Evolutionary conservation across 1,284 basidiomycete species (phyloP).

Genomic region (Melampsora americana): DNA sequence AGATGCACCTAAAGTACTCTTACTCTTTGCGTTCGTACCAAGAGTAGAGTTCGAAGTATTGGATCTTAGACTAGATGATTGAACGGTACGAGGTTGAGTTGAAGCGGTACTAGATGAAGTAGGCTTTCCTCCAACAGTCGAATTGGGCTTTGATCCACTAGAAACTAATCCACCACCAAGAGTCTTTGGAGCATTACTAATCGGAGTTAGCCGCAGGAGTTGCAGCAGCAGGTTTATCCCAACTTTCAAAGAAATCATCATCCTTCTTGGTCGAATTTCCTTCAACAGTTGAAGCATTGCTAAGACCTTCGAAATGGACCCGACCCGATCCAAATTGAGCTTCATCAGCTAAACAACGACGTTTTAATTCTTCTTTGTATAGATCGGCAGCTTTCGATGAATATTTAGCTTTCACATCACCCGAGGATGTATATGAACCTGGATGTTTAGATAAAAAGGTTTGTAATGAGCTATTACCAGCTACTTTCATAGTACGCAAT

Average conservation of each 20-base stretch:
- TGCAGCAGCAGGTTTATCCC: conserved; percentile 71
- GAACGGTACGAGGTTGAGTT: conserved; percentile 63
- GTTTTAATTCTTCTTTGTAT: conserved; percentile 88
- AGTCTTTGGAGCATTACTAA: conserved; percentile 62
- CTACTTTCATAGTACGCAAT: conserved; percentile 92
- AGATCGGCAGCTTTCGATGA: conserved; percentile 74
- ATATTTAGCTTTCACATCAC: conserved; percentile 86
- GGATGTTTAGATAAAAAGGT: conserved; percentile 90
- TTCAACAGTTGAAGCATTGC: conserved; percentile 54
- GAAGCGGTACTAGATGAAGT: conserved; percentile 53
- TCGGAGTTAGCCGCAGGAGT: conserved; percentile 50
- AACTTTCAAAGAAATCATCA: conserved; percentile 92
- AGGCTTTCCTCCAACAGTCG: conserved; percentile 47
- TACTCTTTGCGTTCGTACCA: conserved; percentile 53
- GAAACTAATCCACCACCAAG: conserved; percentile 59
- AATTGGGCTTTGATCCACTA: conserved; percentile 50
- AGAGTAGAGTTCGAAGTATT: conserved; percentile 53
- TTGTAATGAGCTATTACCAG: conserved; percentile 81
- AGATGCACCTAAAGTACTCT: conserved; percentile 54
- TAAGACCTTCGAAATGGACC: conserved; percentile 72
- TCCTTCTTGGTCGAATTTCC: conserved; percentile 59
- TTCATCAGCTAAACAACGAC: conserved; percentile 76
- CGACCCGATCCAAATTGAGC: conserved; percentile 68
- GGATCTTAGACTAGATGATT: conserved; percentile 63
- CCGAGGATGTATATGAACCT: conserved; percentile 66